These are phyloP conservation scores for Curvularia eragrostidis DNA, from an alignment of 2,329 filamentous ascomycete genomes.

Conservation along the genomic window DNA sequence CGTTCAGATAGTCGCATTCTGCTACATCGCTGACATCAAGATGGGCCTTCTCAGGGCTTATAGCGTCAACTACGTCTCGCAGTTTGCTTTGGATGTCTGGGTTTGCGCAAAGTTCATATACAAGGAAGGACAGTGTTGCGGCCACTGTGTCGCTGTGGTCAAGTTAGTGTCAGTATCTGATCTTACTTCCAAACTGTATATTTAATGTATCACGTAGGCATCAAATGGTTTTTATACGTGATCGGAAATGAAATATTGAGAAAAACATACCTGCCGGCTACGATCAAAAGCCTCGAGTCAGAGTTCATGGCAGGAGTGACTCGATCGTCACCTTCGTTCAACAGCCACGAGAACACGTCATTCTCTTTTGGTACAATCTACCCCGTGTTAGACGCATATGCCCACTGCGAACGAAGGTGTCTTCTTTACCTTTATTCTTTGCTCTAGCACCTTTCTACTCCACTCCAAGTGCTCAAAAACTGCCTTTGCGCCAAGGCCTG, in stretches of 20 bases:
- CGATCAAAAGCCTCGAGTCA: constrained; percentile 37
- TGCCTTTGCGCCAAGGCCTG: constrained; percentile 26
- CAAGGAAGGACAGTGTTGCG: constrained; percentile 37
- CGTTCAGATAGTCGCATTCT: constrained; percentile 38
- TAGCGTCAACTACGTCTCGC: constrained; percentile 28
- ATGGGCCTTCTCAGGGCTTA: constrained; percentile 26
- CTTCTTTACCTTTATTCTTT: constrained; percentile 34
- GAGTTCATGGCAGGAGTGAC: constrained; percentile 34
- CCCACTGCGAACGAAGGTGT: neutral
- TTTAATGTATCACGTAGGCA: neutral
- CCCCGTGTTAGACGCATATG: neutral
- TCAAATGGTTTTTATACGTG: neutral
- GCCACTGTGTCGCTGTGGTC: constrained; percentile 37
- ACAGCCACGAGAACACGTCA: constrained; percentile 36
- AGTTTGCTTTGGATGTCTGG: constrained; percentile 31
- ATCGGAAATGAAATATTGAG: neutral
- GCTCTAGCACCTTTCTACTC: constrained; percentile 32
- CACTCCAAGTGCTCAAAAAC: constrained; percentile 36
- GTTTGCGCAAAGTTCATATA: constrained; percentile 41
- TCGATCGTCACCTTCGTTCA: constrained; percentile 29
- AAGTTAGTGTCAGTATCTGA: neutral
- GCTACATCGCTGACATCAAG: constrained; percentile 37
- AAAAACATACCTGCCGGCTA: constrained; percentile 40
- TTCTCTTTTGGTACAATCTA: constrained; percentile 37
- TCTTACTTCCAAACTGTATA: neutral